These are phyloP conservation scores for Cardamine occulta DNA, from an alignment of 345 rosid species.

Conservation along the genomic window DNA sequence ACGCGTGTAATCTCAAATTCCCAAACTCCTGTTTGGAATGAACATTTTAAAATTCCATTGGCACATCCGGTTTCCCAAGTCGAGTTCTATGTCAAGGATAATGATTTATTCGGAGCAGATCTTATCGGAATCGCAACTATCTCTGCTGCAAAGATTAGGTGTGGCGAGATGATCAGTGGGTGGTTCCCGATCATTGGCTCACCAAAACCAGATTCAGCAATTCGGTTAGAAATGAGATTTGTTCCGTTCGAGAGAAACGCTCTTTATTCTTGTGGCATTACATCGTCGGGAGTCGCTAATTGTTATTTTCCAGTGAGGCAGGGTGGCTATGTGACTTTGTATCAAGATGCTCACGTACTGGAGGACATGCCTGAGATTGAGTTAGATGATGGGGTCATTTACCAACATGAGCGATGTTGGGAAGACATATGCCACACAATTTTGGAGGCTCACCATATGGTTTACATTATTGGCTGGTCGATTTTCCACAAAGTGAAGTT, in stretches of 20 bases:
- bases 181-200: slow-evolving; percentile 76
- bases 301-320: slow-evolving; percentile 75
- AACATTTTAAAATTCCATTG: slow-evolving; percentile 64
- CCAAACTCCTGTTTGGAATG: slow-evolving; percentile 70
- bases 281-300: slow-evolving; percentile 48
- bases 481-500: slow-evolving; percentile 71
- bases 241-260: slow-evolving; percentile 51
- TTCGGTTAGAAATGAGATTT: slow-evolving; percentile 64
- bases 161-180: slow-evolving; percentile 56
- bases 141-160: slow-evolving; percentile 42
- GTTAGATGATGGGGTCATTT: slow-evolving; percentile 59
- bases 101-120: slow-evolving; percentile 85
- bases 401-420: slow-evolving; percentile 69
- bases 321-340: slow-evolving; percentile 66
- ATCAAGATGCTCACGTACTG: slow-evolving; percentile 81
- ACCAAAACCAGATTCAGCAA: slow-evolving; percentile 70
- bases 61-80: slow-evolving; percentile 69
- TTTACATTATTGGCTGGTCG: slow-evolving; percentile 88
- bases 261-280: slow-evolving; percentile 54
- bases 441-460: slow-evolving; percentile 83
- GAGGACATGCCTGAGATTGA: slow-evolving; percentile 59
- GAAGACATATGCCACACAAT: slow-evolving; percentile 90
- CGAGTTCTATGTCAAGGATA: slow-evolving; percentile 79
- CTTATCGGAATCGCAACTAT: slow-evolving; percentile 64
- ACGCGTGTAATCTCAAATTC: slow-evolving; percentile 76